Evolutionary conservation across 2,329 filamentous ascomycete genomes (phyloP).

Genomic region (Teratosphaeria nubilosa): DNA sequence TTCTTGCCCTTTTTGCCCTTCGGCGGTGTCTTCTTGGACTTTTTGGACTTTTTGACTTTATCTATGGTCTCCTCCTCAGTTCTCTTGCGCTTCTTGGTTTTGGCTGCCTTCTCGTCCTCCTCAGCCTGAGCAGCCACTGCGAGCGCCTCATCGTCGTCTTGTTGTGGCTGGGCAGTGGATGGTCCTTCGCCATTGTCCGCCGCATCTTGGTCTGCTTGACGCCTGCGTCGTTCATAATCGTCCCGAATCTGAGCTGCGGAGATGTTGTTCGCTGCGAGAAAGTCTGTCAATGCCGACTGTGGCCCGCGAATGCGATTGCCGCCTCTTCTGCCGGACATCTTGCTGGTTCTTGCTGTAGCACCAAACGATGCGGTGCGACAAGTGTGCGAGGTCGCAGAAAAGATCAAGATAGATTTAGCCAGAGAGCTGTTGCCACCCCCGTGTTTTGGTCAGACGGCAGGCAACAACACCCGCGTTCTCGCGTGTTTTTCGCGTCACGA

Average conservation of each 20-base stretch:
- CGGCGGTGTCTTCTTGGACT: slow-evolving; percentile 27
- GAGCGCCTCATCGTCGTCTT: slow-evolving; percentile 21
- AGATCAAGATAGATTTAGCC: too few species aligned
- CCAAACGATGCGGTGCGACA: neutral
- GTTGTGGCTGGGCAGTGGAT: slow-evolving; percentile 20
- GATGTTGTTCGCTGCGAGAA: slow-evolving; percentile 63
- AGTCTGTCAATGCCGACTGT: slow-evolving; percentile 59
- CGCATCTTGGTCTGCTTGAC: slow-evolving; percentile 37
- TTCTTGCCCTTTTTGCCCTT: slow-evolving; percentile 38
- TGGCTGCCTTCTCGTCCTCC: slow-evolving; percentile 24
- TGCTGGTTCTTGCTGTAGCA: slow-evolving; percentile 1
- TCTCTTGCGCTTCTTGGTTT: slow-evolving; percentile 47
- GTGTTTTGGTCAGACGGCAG: neutral
- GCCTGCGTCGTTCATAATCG: slow-evolving; percentile 46
- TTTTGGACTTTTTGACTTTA: slow-evolving; percentile 33
- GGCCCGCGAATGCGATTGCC: slow-evolving; percentile 46
- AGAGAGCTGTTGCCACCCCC: neutral
- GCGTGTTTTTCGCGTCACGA: neutral
- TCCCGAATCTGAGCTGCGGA: slow-evolving; percentile 54
- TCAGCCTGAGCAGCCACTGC: slow-evolving; percentile 19
- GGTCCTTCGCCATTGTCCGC: slow-evolving; percentile 26
- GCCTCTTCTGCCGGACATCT: slow-evolving; percentile 26
- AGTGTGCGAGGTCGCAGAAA: neutral
- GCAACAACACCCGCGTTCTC: neutral
- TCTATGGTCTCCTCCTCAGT: slow-evolving; percentile 39